Percentiles rank a stretch among this genome's conserved stretches.
phyloP scores from a whole-genome alignment of 352 stramenopile genomes.

The Pythium biforme region DNA sequence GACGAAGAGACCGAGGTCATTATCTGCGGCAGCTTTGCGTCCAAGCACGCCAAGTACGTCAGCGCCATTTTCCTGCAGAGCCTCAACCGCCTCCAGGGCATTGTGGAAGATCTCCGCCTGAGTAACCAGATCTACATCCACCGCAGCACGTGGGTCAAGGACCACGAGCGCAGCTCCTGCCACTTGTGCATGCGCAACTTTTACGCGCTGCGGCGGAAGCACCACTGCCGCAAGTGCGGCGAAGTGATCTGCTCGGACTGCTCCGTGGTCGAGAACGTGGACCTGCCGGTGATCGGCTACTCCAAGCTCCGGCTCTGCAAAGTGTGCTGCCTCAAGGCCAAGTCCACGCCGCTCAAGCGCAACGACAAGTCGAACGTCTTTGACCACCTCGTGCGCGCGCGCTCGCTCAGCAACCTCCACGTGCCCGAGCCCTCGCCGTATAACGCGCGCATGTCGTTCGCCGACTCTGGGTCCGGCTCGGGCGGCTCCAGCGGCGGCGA shows the following conservation, averaged over 20 bases:
- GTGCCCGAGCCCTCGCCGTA: slow-evolving; percentile 32
- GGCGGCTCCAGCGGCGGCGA: slow-evolving; percentile 20
- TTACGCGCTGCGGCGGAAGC: slow-evolving; percentile 66
- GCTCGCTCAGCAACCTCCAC: slow-evolving; percentile 55
- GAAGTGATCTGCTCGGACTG: slow-evolving; percentile 83
- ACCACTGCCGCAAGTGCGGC: slow-evolving; percentile 81
- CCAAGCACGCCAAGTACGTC: slow-evolving; percentile 59
- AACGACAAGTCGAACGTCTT: slow-evolving; percentile 63
- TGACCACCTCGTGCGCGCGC: slow-evolving; percentile 54
- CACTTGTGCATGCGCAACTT: slow-evolving; percentile 82
- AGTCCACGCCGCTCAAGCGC: slow-evolving; percentile 64
- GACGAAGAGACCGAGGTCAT: slow-evolving; percentile 79
- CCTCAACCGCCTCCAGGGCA: slow-evolving; percentile 55
- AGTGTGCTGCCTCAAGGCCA: slow-evolving; percentile 71
- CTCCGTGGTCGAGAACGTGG: slow-evolving; percentile 65
- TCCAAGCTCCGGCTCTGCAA: slow-evolving; percentile 83
- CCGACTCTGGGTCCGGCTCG: slow-evolving; percentile 29
- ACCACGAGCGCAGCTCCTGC: slow-evolving; percentile 66
- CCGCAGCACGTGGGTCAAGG: slow-evolving; percentile 73
- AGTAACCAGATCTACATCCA: slow-evolving; percentile 75
- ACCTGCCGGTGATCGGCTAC: slow-evolving; percentile 70
- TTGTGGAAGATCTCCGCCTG: slow-evolving; percentile 73
- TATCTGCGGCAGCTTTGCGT: slow-evolving; percentile 74
- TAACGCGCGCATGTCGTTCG: slow-evolving; percentile 48
- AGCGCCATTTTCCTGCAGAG: slow-evolving; percentile 51